phyloP scores from a whole-genome alignment of 2,329 filamentous ascomycete genomes.

The Seiridium unicorne region DNA sequence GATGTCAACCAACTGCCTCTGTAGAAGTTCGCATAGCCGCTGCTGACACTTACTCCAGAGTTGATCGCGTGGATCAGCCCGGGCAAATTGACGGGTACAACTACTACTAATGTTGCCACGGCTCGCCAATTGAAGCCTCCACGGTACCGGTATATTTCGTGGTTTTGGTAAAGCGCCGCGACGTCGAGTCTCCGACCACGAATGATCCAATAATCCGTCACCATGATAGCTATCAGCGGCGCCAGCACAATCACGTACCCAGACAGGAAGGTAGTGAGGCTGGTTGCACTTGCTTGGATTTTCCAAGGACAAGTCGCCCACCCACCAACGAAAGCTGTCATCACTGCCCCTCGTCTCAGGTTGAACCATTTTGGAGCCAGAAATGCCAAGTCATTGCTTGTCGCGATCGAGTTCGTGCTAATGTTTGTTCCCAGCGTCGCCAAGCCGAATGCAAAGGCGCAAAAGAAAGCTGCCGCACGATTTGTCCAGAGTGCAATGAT shows the following conservation, averaged over 20 bases:
- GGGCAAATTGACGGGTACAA: constrained; percentile 8
- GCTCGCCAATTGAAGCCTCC: constrained; percentile 11
- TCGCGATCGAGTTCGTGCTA: constrained; percentile 9
- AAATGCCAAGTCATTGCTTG: constrained; percentile 11
- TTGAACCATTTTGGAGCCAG: constrained; percentile 5
- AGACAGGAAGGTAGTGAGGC: constrained; percentile 9
- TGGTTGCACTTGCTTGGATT: constrained; percentile 6
- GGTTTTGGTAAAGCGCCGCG: constrained; percentile 6
- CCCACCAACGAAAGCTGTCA: constrained; percentile 9
- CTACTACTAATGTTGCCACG: constrained; percentile 5
- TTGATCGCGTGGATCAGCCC: constrained; percentile 6
- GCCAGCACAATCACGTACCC: constrained; percentile 11
- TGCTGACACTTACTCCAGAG: background rate
- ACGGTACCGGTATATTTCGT: constrained; percentile 10
- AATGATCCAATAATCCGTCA: constrained; percentile 13
- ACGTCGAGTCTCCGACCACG: constrained; percentile 7
- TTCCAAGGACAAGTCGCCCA: constrained; percentile 10
- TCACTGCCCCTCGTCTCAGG: background rate
- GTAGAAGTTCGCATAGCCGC: constrained; percentile 6
- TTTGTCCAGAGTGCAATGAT: constrained; percentile 10
- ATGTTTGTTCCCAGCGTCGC: constrained; percentile 9
- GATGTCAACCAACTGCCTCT: constrained; percentile 9
- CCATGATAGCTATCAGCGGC: constrained; percentile 10
- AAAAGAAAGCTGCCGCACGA: constrained; percentile 8
- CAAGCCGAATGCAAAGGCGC: constrained; percentile 8